Evolutionary conservation across 2,329 filamentous ascomycete genomes (phyloP).

Genomic region (Berkeleyomyces rouxiae): DNA sequence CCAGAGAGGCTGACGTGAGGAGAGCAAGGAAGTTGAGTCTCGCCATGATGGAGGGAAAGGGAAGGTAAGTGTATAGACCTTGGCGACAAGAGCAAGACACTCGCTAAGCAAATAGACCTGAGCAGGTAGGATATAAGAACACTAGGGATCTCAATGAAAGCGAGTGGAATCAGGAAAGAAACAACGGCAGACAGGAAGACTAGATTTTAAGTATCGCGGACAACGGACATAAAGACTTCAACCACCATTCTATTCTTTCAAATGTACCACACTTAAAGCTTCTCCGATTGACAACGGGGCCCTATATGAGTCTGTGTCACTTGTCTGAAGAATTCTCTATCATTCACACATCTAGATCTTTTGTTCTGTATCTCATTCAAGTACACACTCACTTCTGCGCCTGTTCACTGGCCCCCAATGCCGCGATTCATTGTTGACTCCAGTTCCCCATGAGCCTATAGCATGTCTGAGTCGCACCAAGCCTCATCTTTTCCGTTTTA

Average conservation of each 20-base stretch:
- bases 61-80: neutral
- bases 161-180: neutral
- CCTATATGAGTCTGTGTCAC: too few relatives aligned
- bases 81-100: neutral
- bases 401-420: too few relatives aligned
- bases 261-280: too few relatives aligned
- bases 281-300: too few relatives aligned
- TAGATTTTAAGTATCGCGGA: neutral
- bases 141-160: neutral
- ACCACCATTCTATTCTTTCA: too few relatives aligned
- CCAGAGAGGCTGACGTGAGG: slow-evolving; percentile 8
- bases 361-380: too few relatives aligned
- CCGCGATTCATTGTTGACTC: neutral
- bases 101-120: neutral
- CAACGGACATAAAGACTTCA: too few relatives aligned
- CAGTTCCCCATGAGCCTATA: neutral
- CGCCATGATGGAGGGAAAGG: slow-evolving; percentile 1
- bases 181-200: neutral
- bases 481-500: neutral
- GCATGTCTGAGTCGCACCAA: too few relatives aligned
- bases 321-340: too few relatives aligned
- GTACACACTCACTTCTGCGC: too few relatives aligned
- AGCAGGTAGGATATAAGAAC: neutral
- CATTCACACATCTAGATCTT: too few relatives aligned
- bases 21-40: slow-evolving; percentile 8